Base-by-base conservation (phyloP, 441 rosid species). In the Croton laevigatus region DNA sequence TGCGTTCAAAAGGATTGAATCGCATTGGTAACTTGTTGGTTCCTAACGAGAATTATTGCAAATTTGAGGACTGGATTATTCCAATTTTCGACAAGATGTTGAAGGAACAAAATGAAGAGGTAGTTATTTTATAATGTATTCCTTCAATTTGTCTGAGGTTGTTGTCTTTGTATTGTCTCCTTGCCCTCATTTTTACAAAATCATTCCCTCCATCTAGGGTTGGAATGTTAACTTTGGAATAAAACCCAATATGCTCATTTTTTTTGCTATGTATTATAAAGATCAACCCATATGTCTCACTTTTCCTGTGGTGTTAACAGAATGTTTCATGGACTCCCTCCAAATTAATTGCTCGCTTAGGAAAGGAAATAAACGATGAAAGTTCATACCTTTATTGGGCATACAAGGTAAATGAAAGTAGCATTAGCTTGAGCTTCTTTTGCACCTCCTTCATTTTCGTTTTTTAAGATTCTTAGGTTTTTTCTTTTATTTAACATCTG, bases 301-400 rank as follows among this genome's bases (percentile, higher is more conserved):
- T 10, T 53, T 65, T 37, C 64, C 16, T 54, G 73, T 55, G 57
- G 60, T 59, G 52, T 72, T 70, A 23, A 55, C 87, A 94, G 98
- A 80, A 78, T 27, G 66, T 86, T 52, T 80, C 79, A 53, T 94
- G 98, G 98, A 88, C 98, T 34, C 98, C 98, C 34, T 90, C 98
- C 45, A 91, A 83, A 75, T 44, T 90, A 59, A 86, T 91, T 73
- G 87, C 89, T 22, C 85, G 94, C 64, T 64, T 94, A 70, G 98
- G 97, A 69, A 89, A 84, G 79, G 98, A 90, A 85, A 89, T 91
- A 69, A 90, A 88, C 72, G 68, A 86, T 71, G 97, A 88, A 78
- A 84, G 87, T 53, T 94, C 97, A 13, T 94, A 94, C 64, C 94
- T 94, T 73, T 90, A 85, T 73, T 91, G 97, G 98, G 98, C 97